Percentiles rank a stretch among this genome's conserved stretches.
Conservation (phyloP, 805 yeast species). For the Clavispora vitiphila region DNA sequence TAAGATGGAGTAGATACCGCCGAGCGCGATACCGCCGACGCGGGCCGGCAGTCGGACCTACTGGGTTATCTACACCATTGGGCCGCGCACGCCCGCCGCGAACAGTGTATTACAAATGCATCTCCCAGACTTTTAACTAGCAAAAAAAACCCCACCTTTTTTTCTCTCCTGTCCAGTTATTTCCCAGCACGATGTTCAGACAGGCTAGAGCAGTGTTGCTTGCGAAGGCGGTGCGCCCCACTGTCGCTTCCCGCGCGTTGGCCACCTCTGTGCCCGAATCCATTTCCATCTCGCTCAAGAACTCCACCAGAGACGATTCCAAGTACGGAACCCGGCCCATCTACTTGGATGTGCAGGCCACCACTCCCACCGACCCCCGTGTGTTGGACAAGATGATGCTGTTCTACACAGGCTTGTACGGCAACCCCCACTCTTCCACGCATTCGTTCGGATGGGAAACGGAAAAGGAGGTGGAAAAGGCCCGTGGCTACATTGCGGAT, state of each 20-base stretch:
- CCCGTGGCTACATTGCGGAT: slow-evolving; percentile 76
- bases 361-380: slow-evolving; percentile 97
- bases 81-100: background rate
- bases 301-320: slow-evolving; percentile 41
- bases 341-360: slow-evolving; percentile 95
- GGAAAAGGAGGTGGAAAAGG: slow-evolving; percentile 82
- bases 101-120: background rate
- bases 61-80: background rate
- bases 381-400: slow-evolving; percentile 85
- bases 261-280: slow-evolving; percentile 24
- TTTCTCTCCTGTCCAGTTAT: background rate
- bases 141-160: background rate
- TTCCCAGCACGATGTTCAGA: background rate
- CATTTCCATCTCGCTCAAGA: slow-evolving; percentile 39
- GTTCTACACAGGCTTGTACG: slow-evolving; percentile 88
- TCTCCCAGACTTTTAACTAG: background rate
- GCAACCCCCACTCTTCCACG: slow-evolving; percentile 96
- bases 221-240: background rate
- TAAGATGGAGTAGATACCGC: background rate
- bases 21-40: background rate
- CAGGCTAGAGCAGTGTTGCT: background rate
- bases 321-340: slow-evolving; percentile 78
- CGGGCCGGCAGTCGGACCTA: background rate
- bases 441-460: slow-evolving; percentile 99
- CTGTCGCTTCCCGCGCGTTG: background rate